A percentile compares a stretch with the other conserved stretches of the same genome.
These are phyloP conservation scores for Blastocystis sp. DNA, from an alignment of 352 stramenopile genomes.

Conservation along the genomic window DNA sequence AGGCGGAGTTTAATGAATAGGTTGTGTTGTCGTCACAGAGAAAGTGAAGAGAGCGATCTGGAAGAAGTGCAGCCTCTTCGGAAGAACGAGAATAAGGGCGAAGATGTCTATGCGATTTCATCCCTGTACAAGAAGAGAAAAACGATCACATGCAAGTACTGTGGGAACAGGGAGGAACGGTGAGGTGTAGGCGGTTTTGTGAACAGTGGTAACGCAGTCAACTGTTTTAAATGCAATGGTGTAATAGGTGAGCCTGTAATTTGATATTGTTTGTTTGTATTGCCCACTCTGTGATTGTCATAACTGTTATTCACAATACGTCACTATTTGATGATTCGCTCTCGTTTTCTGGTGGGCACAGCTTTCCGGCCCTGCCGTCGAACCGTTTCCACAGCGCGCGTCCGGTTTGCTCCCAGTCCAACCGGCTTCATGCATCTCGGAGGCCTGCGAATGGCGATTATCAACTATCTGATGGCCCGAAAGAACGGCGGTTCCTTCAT, in stretches of 20 bases:
- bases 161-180: neutral
- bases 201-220: conserved; percentile 5
- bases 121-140: too few species aligned
- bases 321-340: neutral
- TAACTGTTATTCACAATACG: neutral
- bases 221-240: conserved; percentile 28
- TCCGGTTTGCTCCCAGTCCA: conserved; percentile 76
- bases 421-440: conserved; percentile 78
- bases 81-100: too few species aligned
- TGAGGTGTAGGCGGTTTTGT: neutral
- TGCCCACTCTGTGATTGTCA: neutral
- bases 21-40: too few species aligned
- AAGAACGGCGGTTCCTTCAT: conserved; percentile 73
- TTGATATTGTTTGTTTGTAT: too few species aligned
- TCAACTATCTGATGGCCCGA: conserved; percentile 81
- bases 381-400: conserved; percentile 40
- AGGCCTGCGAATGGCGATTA: conserved; percentile 76
- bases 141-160: too few species aligned
- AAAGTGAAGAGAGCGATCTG: too few species aligned
- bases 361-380: neutral
- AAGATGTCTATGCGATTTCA: too few species aligned
- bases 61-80: too few species aligned
- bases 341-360: neutral
- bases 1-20: too few species aligned
- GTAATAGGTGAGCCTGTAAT: neutral